Evolutionary conservation across 148 eudicot species (phyloP).

Genomic region (Camellia lanceoleosa): DNA sequence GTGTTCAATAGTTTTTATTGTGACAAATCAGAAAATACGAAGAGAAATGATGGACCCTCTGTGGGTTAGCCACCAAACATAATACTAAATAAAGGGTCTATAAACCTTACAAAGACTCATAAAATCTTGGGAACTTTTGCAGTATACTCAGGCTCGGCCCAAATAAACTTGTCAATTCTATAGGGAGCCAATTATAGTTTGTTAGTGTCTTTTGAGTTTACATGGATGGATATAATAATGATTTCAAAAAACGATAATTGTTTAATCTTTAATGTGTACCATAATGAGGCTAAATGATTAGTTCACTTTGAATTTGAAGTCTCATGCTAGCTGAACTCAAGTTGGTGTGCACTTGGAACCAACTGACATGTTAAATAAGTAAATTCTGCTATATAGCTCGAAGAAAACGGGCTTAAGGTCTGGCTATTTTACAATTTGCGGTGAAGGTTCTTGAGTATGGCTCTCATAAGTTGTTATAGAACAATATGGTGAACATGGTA

Average conservation of each 20-base stretch:
- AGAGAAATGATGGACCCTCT: not conserved
- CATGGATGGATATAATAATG: not conserved
- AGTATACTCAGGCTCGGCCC: not conserved
- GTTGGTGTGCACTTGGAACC: not conserved
- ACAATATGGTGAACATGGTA: not conserved
- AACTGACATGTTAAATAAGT: not conserved
- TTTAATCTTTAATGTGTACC: not conserved
- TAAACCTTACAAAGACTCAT: not conserved
- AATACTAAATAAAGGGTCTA: not conserved
- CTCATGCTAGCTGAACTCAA: not conserved
- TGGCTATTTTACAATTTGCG: not conserved
- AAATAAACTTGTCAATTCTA: not conserved
- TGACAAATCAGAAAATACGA: constrained; percentile 1
- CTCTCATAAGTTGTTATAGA: not conserved
- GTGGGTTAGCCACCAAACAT: not conserved
- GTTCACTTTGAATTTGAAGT: not conserved
- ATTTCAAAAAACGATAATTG: not conserved
- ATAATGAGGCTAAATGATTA: not conserved
- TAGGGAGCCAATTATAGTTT: not conserved
- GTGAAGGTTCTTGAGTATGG: not conserved
- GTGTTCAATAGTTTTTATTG: not conserved
- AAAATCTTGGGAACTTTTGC: not conserved
- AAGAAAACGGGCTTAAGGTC: not conserved
- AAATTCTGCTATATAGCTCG: not conserved
- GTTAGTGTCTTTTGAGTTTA: not conserved